Evolutionary conservation across 768 basidiomycete genomes (phyloP), one percentile per base, ranked within the genome.

Genomic region (Suillus tomentosus): DNA sequence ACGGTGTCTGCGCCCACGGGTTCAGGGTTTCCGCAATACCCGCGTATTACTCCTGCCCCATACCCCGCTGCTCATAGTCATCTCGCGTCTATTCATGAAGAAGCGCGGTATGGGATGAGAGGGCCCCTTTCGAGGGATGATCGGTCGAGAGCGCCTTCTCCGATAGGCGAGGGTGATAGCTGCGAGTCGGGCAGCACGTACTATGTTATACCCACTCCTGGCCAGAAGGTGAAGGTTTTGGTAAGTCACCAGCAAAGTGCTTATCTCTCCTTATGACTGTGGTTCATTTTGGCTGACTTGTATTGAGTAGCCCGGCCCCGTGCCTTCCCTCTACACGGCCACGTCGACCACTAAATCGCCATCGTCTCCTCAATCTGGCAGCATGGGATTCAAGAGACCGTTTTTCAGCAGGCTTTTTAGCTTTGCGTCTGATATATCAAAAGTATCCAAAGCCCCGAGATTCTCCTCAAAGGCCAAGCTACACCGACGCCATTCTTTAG

Each of bases 201-300:
- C 78, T 91, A 90, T 71, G 84, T 91, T 67, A 81, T 90, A 47
- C 89, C 89, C 4, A 80, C 83, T 13, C 83, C 84, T 13, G 87
- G 88, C n/a, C 88, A 90, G 71, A 92, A 91, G 69, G 84, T 90
- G 63, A 89, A 87, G 72, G 82, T 90, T 66, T 81, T 91, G 69
- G 90, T 91, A 76, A 81, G 90, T 83, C 14, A 5, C 22, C 40
- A 31, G 31, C 70, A 58, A 61, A 48, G 63, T 60, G 60, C 39
- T 45, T 42, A 54, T 61, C 56, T 59, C 47, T 63, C 68, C 62
- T 64, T 53, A 64, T 69, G 55, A 57, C 61, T 58, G 15, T 15
- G 65, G 61, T 60, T 67, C 65, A 66, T 67, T 68, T 31, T 69
- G 67, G 64, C 81, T 80, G 63, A 72, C 60, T 75, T 77, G n/a